Evolutionary conservation across 2,329 filamentous ascomycete genomes (phyloP).

Genomic region (Trichothecium sympodiale): DNA sequence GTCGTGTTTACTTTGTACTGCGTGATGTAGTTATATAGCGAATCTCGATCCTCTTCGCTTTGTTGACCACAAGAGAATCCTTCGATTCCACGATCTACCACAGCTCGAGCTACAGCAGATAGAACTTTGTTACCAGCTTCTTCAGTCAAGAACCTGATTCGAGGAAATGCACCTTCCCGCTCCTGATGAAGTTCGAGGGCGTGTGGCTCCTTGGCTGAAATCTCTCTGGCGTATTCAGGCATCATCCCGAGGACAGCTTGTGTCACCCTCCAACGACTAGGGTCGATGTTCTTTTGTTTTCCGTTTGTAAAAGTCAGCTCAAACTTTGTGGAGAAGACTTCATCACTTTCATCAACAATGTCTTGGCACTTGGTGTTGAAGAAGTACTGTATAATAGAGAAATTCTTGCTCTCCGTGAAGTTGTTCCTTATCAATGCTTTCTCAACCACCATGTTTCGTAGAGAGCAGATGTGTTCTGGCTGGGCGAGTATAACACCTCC

Average conservation of each 20-base stretch:
- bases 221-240: slow-evolving; percentile 23
- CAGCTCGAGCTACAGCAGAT: no score
- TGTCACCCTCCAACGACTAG: slow-evolving; percentile 36
- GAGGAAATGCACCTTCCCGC: slow-evolving; percentile 32
- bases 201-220: slow-evolving; percentile 9
- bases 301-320: slow-evolving; percentile 49
- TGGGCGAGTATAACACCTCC: slow-evolving; percentile 46
- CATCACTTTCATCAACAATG: slow-evolving; percentile 54
- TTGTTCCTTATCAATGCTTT: slow-evolving; percentile 41
- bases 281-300: slow-evolving; percentile 34
- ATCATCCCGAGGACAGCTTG: slow-evolving; percentile 30
- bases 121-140: slow-evolving; percentile 30
- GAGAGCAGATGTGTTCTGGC: slow-evolving; percentile 55
- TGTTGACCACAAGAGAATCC: background rate
- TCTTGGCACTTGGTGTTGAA: slow-evolving; percentile 32
- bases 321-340: slow-evolving; percentile 39
- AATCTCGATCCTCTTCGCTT: background rate
- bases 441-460: slow-evolving; percentile 44
- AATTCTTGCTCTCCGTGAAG: slow-evolving; percentile 32
- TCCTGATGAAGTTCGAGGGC: slow-evolving; percentile 35
- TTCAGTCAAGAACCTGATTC: slow-evolving; percentile 46
- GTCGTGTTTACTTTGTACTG: background rate
- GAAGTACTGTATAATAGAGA: slow-evolving; percentile 28
- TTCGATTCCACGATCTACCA: no score
- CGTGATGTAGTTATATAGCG: background rate